Evolutionary conservation across 768 basidiomycete genomes (phyloP), one percentile per base, ranked within the genome.

Genomic region (Tephrocybe sp.): DNA sequence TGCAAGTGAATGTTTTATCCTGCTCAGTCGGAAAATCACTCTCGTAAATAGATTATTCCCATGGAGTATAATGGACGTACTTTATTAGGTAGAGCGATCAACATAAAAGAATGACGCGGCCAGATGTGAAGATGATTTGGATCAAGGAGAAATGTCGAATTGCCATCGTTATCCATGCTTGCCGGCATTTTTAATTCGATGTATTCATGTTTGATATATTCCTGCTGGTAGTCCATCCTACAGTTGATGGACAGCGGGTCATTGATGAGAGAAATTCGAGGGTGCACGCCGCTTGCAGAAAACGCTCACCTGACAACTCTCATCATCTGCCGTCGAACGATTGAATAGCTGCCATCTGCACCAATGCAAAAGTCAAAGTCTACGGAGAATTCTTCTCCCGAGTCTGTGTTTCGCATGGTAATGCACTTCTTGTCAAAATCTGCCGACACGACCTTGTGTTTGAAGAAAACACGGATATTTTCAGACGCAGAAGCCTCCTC

Each of bases 81-180:
- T 79, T 90, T 87, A 76, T 99, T 99, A 58, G 96, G 94, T 49
- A 99, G 84, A 18, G 93, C 96, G 62, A 99, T 98, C 61, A 99
- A 83, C 96, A 99, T 99, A 78, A 98, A 98, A 39, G 93, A 92
- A 69, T 94, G 91, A 64, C 96, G 88, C 57, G 96, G 97, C 96
- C 96, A 99, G 62, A 99, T 98, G 73, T 99, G 96, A 59, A 99
- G 85, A 69, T 98, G 90, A 69, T 89, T 88, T 61, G 91, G 89
- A 77, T 95, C 92, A 68, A 99, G 86, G 51, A 84, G 75, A 75
- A 89, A 98, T 22, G 73, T 74, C 55, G 84, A 72, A 53, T 78
- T 76, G 65, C 81, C 89, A 66, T 75, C 70, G 60, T 64, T 62
- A 67, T 79, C 78, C 64, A 70, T 68, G 50, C 85, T 85, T 66